Evolutionary conservation across 1,139 yeast species (phyloP).

Genomic region (Sugiyamaella novakii): DNA sequence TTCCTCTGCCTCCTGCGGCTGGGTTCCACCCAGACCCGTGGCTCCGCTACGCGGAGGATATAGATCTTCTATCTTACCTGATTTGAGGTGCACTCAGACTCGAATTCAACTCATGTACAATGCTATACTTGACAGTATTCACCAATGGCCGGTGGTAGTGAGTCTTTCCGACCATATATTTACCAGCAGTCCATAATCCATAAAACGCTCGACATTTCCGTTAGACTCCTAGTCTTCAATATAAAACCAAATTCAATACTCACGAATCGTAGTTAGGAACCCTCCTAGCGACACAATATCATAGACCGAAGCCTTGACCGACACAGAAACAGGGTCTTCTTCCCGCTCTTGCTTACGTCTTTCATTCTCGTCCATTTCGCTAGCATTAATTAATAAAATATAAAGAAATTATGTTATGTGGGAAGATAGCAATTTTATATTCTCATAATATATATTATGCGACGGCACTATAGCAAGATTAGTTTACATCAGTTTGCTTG

Average conservation of each 20-base stretch:
- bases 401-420: no score
- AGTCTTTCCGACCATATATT: slow-evolving; percentile 9
- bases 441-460: no score
- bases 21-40: no score
- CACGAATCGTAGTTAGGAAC: slow-evolving; percentile 10
- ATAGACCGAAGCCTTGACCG: slow-evolving; percentile 6
- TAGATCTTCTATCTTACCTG: slow-evolving; percentile 14
- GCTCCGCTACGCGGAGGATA: no score
- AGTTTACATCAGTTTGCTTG: no score
- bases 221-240: background rate
- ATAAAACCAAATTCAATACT: background rate
- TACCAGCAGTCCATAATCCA: slow-evolving; percentile 10
- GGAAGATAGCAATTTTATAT: background rate
- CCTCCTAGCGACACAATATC: slow-evolving; percentile 14
- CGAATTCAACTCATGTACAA: slow-evolving; percentile 13
- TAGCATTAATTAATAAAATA: no score
- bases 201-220: slow-evolving; percentile 5
- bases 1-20: no score
- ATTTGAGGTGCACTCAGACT: slow-evolving; percentile 14
- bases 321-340: background rate
- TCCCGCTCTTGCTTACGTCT: background rate
- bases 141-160: slow-evolving; percentile 8
- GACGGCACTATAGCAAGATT: no score
- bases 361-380: slow-evolving; percentile 2
- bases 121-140: slow-evolving; percentile 7